Evolutionary conservation across 1,139 yeast species (phyloP).

Genomic region (Geotrichum restrictum): DNA sequence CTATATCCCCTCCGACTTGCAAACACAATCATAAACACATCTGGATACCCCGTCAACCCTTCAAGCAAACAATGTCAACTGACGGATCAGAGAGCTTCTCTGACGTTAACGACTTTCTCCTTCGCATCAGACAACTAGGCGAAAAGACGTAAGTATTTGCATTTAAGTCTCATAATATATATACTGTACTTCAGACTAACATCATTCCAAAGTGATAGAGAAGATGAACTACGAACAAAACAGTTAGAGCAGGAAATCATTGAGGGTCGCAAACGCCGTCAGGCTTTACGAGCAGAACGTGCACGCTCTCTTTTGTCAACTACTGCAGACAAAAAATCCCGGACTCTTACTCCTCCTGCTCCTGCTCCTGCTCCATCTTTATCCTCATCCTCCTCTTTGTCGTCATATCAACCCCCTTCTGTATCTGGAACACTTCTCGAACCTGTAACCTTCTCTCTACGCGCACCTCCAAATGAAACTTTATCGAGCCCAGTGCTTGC

Average conservation of each 20-base stretch:
- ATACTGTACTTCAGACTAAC: too few species aligned
- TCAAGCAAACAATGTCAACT: constrained; percentile 1
- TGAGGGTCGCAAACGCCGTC: constrained; percentile 35
- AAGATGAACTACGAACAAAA: constrained; percentile 38
- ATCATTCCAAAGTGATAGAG: constrained; percentile 31
- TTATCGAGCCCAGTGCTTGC: background rate
- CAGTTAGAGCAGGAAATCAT: constrained; percentile 38
- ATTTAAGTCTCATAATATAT: background rate
- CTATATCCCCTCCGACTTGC: too few species aligned
- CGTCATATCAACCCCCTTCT: background rate
- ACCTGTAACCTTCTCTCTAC: background rate
- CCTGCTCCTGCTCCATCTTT: background rate
- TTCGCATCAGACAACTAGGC: constrained; percentile 37
- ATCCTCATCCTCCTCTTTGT: background rate
- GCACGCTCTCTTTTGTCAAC: constrained; percentile 25
- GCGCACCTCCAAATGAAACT: background rate
- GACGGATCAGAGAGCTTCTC: constrained; percentile 12
- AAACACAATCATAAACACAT: too few species aligned
- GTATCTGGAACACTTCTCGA: background rate
- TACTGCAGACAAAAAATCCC: constrained; percentile 26
- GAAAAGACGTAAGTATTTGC: constrained; percentile 33
- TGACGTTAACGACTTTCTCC: constrained; percentile 39
- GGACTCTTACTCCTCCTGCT: background rate
- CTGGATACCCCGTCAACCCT: background rate
- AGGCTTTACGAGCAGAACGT: constrained; percentile 33